Conservation (phyloP, 306 rosid genomes). For the Dalbergia cultrata region DNA sequence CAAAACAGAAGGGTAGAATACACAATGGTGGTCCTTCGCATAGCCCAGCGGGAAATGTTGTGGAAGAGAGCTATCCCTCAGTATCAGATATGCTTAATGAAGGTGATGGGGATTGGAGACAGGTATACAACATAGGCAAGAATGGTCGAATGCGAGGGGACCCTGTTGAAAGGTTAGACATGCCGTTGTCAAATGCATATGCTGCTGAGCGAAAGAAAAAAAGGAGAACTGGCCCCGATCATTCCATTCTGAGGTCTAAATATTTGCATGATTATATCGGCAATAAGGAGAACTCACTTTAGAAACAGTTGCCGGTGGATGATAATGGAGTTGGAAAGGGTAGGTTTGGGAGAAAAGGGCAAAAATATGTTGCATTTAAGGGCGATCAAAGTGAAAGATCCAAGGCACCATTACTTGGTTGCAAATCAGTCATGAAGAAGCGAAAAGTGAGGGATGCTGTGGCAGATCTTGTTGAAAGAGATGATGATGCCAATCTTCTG, state of each 20-base stretch:
- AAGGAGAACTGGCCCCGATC: conserved; percentile 57
- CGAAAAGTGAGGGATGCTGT: conserved; percentile 68
- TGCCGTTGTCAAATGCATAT: conserved; percentile 56
- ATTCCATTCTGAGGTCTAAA: conserved; percentile 52
- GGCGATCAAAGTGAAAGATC: conserved; percentile 61
- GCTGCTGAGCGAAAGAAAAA: conserved; percentile 64
- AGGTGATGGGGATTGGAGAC: conserved; percentile 63
- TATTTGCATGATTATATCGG: conserved; percentile 57
- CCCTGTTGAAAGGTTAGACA: conserved; percentile 57
- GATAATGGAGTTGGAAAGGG: conserved; percentile 61
- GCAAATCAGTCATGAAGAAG: conserved; percentile 73
- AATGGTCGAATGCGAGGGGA: conserved; percentile 67
- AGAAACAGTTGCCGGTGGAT: conserved; percentile 55
- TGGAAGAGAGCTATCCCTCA: conserved; percentile 62
- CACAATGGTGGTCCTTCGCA: conserved; percentile 59
- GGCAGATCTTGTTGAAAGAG: conserved; percentile 57
- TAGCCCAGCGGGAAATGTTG: conserved; percentile 51
- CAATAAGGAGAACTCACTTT: conserved; percentile 67
- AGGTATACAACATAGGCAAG: conserved; percentile 54
- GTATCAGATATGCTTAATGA: conserved; percentile 60
- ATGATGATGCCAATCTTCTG: conserved; percentile 58
- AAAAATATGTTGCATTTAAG: conserved; percentile 57
- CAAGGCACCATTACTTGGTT: conserved; percentile 75
- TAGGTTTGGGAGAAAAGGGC: conserved; percentile 63
- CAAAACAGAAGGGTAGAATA: conserved; percentile 76